These are phyloP conservation scores for Candida ipomoeae DNA, from an alignment of 805 yeast species.

Conservation along the genomic window DNA sequence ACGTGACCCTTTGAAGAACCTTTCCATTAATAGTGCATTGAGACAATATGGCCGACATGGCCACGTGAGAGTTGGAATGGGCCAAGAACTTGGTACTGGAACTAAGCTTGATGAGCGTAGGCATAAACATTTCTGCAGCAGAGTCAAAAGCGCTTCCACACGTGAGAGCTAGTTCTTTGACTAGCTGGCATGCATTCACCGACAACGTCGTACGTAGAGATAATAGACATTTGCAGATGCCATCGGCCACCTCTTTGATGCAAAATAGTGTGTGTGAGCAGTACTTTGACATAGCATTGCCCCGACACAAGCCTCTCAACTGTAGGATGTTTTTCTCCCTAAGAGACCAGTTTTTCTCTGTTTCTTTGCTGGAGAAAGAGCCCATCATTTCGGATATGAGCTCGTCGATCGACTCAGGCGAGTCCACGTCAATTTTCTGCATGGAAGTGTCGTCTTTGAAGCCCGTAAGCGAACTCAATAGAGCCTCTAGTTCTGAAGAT, in stretches of 20 bases:
- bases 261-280: constrained; percentile 34
- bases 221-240: constrained; percentile 57
- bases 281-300: constrained; percentile 43
- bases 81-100: constrained; percentile 63
- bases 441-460: constrained; percentile 40
- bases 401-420: constrained; percentile 18
- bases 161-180: constrained; percentile 58
- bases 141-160: constrained; percentile 41
- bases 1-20: constrained; percentile 45
- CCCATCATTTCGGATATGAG: constrained; percentile 19
- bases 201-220: constrained; percentile 86
- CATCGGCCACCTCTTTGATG: constrained; percentile 39
- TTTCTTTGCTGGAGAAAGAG: constrained; percentile 67
- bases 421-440: constrained; percentile 26
- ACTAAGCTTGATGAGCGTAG: constrained; percentile 49
- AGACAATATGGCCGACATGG: constrained; percentile 51
- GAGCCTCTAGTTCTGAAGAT: not conserved
- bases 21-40: constrained; percentile 53
- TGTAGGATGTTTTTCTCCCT: constrained; percentile 62
- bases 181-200: constrained; percentile 66
- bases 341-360: constrained; percentile 79
- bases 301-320: constrained; percentile 58
- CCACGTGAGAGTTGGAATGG: constrained; percentile 52
- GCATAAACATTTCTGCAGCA: constrained; percentile 47
- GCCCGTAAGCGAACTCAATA: constrained; percentile 23